A percentile compares a stretch with the other conserved stretches of the same genome.
Conservation (phyloP, 352 stramenopile species). For the Phytopythium aichiense region DNA sequence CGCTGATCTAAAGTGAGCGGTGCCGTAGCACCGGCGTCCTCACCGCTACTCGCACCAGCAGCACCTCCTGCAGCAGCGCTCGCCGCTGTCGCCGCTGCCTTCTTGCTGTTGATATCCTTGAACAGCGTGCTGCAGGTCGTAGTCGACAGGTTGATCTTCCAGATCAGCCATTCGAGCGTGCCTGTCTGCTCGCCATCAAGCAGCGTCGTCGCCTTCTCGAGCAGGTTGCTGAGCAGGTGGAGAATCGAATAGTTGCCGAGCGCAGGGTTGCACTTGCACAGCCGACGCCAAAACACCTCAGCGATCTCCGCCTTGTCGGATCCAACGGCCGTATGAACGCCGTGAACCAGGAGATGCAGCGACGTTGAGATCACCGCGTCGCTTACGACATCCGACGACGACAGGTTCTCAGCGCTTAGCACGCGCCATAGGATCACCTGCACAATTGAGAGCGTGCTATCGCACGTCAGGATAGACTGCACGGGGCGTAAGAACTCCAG, state of each 20-base stretch:
- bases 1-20: slow-evolving; percentile 65
- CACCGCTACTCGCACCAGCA: slow-evolving; percentile 1
- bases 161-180: slow-evolving; percentile 75
- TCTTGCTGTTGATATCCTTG: slow-evolving; percentile 25
- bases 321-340: slow-evolving; percentile 51
- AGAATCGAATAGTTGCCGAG: slow-evolving; percentile 46
- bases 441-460: slow-evolving; percentile 60
- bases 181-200: slow-evolving; percentile 73
- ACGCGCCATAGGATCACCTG: slow-evolving; percentile 68
- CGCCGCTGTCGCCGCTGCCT: slow-evolving; percentile 18
- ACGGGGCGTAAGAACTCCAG: slow-evolving; percentile 52
- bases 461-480: slow-evolving; percentile 59
- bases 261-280: slow-evolving; percentile 30
- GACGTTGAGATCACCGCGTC: slow-evolving; percentile 82
- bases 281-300: slow-evolving; percentile 39
- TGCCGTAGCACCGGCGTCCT: slow-evolving; percentile 2
- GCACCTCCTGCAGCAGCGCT: slow-evolving; percentile 14
- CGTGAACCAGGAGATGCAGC: slow-evolving; percentile 78
- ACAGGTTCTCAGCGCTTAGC: slow-evolving; percentile 22
- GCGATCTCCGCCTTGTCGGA: slow-evolving; percentile 7
- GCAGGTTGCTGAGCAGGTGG: slow-evolving; percentile 47
- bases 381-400: slow-evolving; percentile 41
- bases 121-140: slow-evolving; percentile 32
- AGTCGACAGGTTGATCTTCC: slow-evolving; percentile 48
- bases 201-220: slow-evolving; percentile 33